Base-by-base conservation (phyloP, 352 stramenopile genomes). In the Phytophthora citricola region DNA sequence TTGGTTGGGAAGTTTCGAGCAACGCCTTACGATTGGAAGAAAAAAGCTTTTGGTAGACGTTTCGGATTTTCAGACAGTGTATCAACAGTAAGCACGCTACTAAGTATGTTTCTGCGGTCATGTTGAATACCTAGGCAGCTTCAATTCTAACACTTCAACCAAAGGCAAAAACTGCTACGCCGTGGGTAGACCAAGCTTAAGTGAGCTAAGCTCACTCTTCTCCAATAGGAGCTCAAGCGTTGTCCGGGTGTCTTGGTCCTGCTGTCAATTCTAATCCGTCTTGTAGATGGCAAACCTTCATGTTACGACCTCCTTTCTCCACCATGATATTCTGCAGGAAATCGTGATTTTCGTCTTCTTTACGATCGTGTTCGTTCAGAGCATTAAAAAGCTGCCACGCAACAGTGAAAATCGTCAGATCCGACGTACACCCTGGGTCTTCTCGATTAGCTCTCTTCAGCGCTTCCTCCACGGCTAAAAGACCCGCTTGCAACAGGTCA, bases 331-430 rank as follows among this genome's bases (percentile, higher is more conserved):
- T 4, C 22, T 39, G 4, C 9, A 54, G 15, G 5, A 62, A 32
- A 29, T 62, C 43, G 8, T 9, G 12, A n/a, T 54, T 10, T 14
- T 46, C 43, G 2, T 12, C 24, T 24, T 20, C 51, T 32, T 41
- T 7, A 3, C 44, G 10, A 14, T 17, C 26, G 2, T 29, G 40
- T 40, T 45, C 31, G 29, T 32, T n/a, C 20, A 53, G 29, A 29
- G 6, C 27, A 38, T 43, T 5, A n/a, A 34, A 59, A 10, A 59
- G 15, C 9, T 38, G 15, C 12, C 12, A 29, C 3, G 15, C 5
- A n/a, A 34, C 14, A n/a, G 34, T 49, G 9, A 56, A 63, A 49
- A 67, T 27, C 0, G 36, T 20, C 24, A 27, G 34, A 14, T 40
- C 11, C 17, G 41, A 14, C 0, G 43, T 11, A 9, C 17, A 29